Evolutionary conservation across 139 green algal genomes (phyloP).

Genomic region (Diplosphaera chodatii): DNA sequence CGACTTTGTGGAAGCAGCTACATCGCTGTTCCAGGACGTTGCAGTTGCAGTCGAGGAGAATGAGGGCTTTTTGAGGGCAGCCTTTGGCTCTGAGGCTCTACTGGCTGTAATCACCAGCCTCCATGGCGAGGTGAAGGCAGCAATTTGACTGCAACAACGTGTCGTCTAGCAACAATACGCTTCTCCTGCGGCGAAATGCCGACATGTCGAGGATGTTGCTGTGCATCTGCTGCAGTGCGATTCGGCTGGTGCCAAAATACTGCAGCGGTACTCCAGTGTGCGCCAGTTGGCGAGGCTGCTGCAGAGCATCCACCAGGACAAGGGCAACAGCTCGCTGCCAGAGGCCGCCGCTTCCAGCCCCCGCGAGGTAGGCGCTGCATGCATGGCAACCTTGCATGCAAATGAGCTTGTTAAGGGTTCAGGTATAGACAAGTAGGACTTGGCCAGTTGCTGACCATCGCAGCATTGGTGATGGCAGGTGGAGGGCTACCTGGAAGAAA

Average conservation of each 20-base stretch:
- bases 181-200: no score
- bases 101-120: slow-evolving; percentile 47
- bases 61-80: slow-evolving; percentile 47
- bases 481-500: slow-evolving; percentile 68
- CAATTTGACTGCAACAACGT: no score
- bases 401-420: no score
- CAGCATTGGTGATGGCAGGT: no score
- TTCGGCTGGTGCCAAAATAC: slow-evolving; percentile 35
- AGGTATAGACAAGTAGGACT: no score
- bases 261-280: slow-evolving; percentile 72
- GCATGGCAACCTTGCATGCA: no score
- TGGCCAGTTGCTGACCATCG: no score
- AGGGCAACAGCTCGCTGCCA: slow-evolving; percentile 1
- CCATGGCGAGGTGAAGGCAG: neutral
- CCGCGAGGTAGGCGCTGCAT: neutral
- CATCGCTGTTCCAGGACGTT: slow-evolving; percentile 75
- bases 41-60: slow-evolving; percentile 76
- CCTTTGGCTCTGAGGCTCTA: slow-evolving; percentile 64
- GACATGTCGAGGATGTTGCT: no score
- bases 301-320: slow-evolving; percentile 40
- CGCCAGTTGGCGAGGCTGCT: slow-evolving; percentile 53
- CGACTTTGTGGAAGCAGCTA: slow-evolving; percentile 68
- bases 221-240: neutral
- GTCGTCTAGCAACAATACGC: no score
- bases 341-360: neutral